Evolutionary conservation across 2,329 filamentous ascomycete genomes (phyloP).

Genomic region (Fusarium aywerte): DNA sequence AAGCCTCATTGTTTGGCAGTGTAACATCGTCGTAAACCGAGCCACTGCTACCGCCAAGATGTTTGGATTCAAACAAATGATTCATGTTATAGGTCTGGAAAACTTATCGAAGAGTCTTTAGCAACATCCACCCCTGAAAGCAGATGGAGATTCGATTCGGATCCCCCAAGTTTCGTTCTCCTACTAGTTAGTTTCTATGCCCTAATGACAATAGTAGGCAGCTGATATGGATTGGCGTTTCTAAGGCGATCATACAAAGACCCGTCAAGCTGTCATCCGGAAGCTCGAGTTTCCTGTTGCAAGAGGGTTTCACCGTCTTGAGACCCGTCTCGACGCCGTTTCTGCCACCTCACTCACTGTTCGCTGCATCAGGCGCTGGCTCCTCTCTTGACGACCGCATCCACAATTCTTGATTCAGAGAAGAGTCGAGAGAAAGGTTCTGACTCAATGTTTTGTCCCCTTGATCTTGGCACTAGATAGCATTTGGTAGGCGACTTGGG

Average conservation of each 20-base stretch:
- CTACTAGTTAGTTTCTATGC: neutral
- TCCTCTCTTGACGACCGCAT: slow-evolving; percentile 1
- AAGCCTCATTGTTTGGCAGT: neutral
- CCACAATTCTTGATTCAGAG: neutral
- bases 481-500: neutral
- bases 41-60: slow-evolving; percentile 12
- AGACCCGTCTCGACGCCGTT: slow-evolving; percentile 30
- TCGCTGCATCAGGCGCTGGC: slow-evolving; percentile 26
- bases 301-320: slow-evolving; percentile 39
- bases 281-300: slow-evolving; percentile 34
- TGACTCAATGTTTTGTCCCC: slow-evolving; percentile 16
- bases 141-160: neutral
- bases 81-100: slow-evolving; percentile 24
- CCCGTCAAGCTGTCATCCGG: slow-evolving; percentile 27
- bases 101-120: slow-evolving; percentile 21
- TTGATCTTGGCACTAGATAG: slow-evolving; percentile 16
- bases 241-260: slow-evolving; percentile 36
- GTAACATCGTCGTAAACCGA: slow-evolving; percentile 12
- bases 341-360: slow-evolving; percentile 12
- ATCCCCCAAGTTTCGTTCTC: slow-evolving; percentile 26
- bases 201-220: slow-evolving; percentile 1
- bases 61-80: slow-evolving; percentile 7
- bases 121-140: neutral
- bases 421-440: neutral
- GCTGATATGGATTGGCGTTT: slow-evolving; percentile 28